Conservation (phyloP, 176 grass and related monocot genomes). For the Triticum turgidum region DNA sequence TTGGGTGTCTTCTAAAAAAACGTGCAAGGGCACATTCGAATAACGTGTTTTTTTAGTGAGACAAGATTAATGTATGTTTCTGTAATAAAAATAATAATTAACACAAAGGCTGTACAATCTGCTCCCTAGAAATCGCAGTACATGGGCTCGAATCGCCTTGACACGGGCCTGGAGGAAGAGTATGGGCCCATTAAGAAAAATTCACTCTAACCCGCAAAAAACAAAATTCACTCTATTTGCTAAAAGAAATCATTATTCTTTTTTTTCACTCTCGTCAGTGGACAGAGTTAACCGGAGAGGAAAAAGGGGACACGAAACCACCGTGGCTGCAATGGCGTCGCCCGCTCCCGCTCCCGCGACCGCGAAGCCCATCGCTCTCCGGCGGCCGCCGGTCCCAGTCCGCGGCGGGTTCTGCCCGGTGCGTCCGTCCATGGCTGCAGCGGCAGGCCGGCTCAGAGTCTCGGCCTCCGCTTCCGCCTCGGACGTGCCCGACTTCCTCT, state of each 20-base stretch:
- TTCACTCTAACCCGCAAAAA: neutral
- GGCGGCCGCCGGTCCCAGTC: neutral
- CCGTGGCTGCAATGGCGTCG: slow-evolving; percentile 30
- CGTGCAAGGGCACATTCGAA: too few relatives aligned
- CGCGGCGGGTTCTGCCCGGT: neutral
- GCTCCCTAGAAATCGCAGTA: too few relatives aligned
- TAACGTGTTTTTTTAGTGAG: too few relatives aligned
- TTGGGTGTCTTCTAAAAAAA: too few relatives aligned
- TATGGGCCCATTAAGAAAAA: neutral
- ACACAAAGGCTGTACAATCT: too few relatives aligned
- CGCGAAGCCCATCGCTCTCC: slow-evolving; percentile 20
- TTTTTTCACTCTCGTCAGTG: neutral
- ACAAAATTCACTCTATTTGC: neutral
- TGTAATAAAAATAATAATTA: too few relatives aligned
- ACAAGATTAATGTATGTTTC: too few relatives aligned
- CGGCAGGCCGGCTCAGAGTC: slow-evolving; percentile 25
- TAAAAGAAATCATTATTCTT: too few relatives aligned
- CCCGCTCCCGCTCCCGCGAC: slow-evolving; percentile 21
- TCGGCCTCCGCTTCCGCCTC: slow-evolving; percentile 41
- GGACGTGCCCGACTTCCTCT: slow-evolving; percentile 85
- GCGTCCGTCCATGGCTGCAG: neutral
- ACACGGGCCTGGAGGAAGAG: neutral
- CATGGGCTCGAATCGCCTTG: too few relatives aligned
- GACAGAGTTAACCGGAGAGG: slow-evolving; percentile 1
- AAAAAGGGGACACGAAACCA: neutral